Evolutionary conservation across 805 yeast genomes (phyloP).

Genomic region (Teunomyces panamensis): DNA sequence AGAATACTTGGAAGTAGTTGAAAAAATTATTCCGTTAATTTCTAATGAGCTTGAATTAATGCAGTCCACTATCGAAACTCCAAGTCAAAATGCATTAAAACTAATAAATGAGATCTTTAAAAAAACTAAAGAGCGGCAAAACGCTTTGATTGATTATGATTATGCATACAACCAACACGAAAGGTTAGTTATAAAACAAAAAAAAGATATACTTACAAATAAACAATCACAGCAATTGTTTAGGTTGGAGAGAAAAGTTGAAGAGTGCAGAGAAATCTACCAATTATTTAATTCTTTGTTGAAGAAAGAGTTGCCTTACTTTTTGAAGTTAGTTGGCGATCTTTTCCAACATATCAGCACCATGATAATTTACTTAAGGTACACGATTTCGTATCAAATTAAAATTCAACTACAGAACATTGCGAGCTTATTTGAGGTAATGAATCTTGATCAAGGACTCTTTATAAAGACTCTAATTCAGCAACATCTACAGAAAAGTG

Average conservation of each 20-base stretch:
- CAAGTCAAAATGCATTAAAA: conserved; percentile 12
- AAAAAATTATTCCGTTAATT: conserved; percentile 11
- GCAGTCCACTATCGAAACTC: conserved; percentile 9
- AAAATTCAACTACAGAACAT: conserved; percentile 18
- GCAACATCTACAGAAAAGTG: not conserved
- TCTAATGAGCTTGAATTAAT: conserved; percentile 12
- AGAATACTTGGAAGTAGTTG: conserved; percentile 5
- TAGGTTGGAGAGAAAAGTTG: conserved; percentile 25
- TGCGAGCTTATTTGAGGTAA: conserved; percentile 11
- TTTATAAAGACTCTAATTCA: too few species aligned
- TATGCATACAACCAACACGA: conserved; percentile 27
- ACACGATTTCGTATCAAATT: conserved; percentile 32
- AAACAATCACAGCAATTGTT: conserved; percentile 27
- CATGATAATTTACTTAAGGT: conserved; percentile 36
- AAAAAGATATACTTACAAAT: conserved; percentile 28
- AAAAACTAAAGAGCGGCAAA: conserved; percentile 26
- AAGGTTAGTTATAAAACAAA: conserved; percentile 28
- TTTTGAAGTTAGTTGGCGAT: conserved; percentile 30
- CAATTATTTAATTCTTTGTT: conserved; percentile 35
- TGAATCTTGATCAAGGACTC: too few species aligned
- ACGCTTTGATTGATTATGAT: conserved; percentile 38
- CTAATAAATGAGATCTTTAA: conserved; percentile 21
- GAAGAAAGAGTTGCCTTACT: conserved; percentile 47
- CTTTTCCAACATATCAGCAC: conserved; percentile 31
- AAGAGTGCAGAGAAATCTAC: conserved; percentile 22